phyloP scores from a whole-genome alignment of 2,329 filamentous ascomycete species.

The Penicillium sp. region DNA sequence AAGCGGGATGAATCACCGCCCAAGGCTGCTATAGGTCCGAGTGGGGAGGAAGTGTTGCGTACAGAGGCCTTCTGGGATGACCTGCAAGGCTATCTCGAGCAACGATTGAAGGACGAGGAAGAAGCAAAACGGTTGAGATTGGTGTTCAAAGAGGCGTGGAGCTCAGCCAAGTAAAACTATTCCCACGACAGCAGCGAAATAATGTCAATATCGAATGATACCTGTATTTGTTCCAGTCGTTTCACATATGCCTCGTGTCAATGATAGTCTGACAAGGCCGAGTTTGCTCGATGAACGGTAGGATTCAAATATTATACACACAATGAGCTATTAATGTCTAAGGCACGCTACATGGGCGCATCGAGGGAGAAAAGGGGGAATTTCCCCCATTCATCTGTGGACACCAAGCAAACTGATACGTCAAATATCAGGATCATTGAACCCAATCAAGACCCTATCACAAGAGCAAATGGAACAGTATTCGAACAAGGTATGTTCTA shows the following conservation, averaged over 20 bases:
- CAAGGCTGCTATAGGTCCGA: constrained; percentile 45
- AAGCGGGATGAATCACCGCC: constrained; percentile 18
- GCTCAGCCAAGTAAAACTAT: constrained; percentile 10
- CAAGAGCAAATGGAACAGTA: not conserved
- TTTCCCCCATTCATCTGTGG: not conserved
- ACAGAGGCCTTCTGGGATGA: constrained; percentile 79
- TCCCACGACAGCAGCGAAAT: not conserved
- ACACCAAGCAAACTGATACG: not conserved
- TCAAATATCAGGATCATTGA: not conserved
- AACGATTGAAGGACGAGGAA: constrained; percentile 63
- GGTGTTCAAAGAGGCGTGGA: constrained; percentile 64
- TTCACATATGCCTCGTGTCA: not conserved
- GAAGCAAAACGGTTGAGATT: constrained; percentile 56
- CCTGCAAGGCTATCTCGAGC: constrained; percentile 67
- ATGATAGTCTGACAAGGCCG: not conserved
- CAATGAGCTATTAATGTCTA: constrained; percentile 2
- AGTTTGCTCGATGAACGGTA: not conserved
- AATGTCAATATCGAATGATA: constrained; percentile 9
- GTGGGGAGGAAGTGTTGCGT: constrained; percentile 53
- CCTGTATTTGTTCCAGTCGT: constrained; percentile 1
- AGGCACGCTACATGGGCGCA: not conserved
- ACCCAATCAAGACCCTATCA: not conserved
- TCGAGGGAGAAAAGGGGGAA: not conserved
- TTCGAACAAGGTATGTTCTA: not conserved
- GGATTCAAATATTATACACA: constrained; percentile 18